Percentiles rank a stretch among this genome's conserved stretches.
Evolutionary conservation across 2,329 filamentous ascomycete species (phyloP).

Genomic region (Xylaria arbuscula): DNA sequence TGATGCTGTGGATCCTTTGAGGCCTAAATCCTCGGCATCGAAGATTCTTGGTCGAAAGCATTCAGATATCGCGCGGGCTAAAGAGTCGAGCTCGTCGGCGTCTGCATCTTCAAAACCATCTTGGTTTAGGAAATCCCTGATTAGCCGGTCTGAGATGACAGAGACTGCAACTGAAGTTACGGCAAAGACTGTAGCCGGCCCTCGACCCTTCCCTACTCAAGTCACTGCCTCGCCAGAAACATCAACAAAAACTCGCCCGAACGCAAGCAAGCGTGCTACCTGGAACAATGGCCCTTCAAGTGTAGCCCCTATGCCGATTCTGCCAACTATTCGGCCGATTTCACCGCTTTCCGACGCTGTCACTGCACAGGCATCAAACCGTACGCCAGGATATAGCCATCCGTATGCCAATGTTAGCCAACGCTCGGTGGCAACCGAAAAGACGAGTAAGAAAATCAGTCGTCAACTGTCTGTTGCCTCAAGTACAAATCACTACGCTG

Average conservation of each 20-base stretch:
- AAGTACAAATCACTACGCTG: slow-evolving; percentile 90
- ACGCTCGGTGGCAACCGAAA: slow-evolving; percentile 60
- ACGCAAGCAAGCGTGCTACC: slow-evolving; percentile 83
- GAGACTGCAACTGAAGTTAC: slow-evolving; percentile 65
- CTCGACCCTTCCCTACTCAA: slow-evolving; percentile 50
- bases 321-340: slow-evolving; percentile 93
- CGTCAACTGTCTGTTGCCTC: slow-evolving; percentile 93
- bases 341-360: slow-evolving; percentile 96
- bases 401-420: slow-evolving; percentile 57
- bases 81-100: slow-evolving; percentile 68
- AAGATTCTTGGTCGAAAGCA: slow-evolving; percentile 89
- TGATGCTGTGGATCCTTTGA: slow-evolving; percentile 90
- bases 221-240: slow-evolving; percentile 52
- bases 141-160: slow-evolving; percentile 78
- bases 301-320: slow-evolving; percentile 91
- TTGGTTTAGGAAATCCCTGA: slow-evolving; percentile 96
- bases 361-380: slow-evolving; percentile 84
- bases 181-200: slow-evolving; percentile 60
- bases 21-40: slow-evolving; percentile 90
- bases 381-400: slow-evolving; percentile 66
- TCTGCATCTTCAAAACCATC: slow-evolving; percentile 84
- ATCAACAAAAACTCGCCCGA: slow-evolving; percentile 60
- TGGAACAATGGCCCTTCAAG: slow-evolving; percentile 88
- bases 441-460: slow-evolving; percentile 88
- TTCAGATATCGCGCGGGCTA: slow-evolving; percentile 80